A percentile compares a stretch with the other conserved stretches of the same genome.
phyloP scores from a whole-genome alignment of 495 filamentous ascomycete genomes.

The Eremomyces bilateralis region DNA sequence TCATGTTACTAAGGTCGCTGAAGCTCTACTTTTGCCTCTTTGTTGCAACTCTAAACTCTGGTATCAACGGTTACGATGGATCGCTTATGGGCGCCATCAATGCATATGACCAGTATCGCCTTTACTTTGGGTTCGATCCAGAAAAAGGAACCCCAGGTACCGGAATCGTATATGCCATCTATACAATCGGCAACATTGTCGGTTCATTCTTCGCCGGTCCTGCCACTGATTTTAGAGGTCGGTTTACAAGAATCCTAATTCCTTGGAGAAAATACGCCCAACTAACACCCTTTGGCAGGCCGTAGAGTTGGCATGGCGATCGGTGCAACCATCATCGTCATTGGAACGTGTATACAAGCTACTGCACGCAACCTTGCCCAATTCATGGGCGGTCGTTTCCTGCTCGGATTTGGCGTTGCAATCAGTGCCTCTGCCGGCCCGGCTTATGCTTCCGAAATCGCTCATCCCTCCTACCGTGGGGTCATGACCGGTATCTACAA shows the following conservation, averaged over 20 bases:
- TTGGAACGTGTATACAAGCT: conserved; percentile 37
- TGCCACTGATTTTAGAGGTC: conserved; percentile 11
- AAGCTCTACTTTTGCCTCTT: conserved; percentile 23
- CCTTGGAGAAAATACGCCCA: not conserved
- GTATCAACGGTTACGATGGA: conserved; percentile 29
- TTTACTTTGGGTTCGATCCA: conserved; percentile 20
- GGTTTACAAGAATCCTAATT: conserved; percentile 14
- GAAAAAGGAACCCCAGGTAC: conserved; percentile 21
- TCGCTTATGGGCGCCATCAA: conserved; percentile 23
- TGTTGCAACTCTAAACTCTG: conserved; percentile 25
- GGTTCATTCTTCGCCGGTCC: conserved; percentile 31
- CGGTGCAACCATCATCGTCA: conserved; percentile 34
- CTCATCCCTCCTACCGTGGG: conserved; percentile 49
- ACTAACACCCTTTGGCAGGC: conserved; percentile 13
- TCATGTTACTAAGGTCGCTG: conserved; percentile 1
- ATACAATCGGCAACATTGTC: conserved; percentile 34
- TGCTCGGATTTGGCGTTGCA: conserved; percentile 52
- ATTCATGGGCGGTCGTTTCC: conserved; percentile 57
- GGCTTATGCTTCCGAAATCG: conserved; percentile 51
- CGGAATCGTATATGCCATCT: conserved; percentile 35
- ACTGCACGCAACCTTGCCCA: conserved; percentile 17
- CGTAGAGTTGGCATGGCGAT: conserved; percentile 42
- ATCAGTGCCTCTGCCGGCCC: conserved; percentile 49
- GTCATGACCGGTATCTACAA: conserved; percentile 37
- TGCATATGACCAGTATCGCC: conserved; percentile 23